Conservation (phyloP, 306 rosid genomes). For the Nissolia schottii region DNA sequence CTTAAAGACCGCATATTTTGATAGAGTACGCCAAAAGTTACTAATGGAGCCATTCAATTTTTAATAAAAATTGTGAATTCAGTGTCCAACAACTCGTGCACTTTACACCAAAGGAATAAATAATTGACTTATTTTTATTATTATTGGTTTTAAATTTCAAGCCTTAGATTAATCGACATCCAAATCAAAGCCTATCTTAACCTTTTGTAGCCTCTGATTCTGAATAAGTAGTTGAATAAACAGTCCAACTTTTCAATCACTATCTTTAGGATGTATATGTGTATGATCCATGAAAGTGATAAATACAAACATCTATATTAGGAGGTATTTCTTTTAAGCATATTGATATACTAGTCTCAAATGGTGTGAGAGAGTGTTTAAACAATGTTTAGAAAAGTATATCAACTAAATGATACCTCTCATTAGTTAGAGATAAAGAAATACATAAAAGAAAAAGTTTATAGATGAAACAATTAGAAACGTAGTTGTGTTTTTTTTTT, state of each 20-base stretch:
- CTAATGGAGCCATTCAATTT: neutral
- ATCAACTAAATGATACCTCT: too few relatives aligned
- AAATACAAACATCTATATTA: too few relatives aligned
- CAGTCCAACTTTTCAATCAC: neutral
- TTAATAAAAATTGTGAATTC: neutral
- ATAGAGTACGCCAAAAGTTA: slow-evolving; percentile 21
- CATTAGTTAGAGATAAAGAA: too few relatives aligned
- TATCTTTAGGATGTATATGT: too few relatives aligned
- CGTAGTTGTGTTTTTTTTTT: too few relatives aligned
- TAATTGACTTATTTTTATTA: neutral
- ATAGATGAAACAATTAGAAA: too few relatives aligned
- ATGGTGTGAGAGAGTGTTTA: too few relatives aligned
- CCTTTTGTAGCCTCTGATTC: neutral
- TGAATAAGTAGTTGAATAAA: neutral
- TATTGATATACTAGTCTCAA: too few relatives aligned
- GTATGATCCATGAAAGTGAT: too few relatives aligned
- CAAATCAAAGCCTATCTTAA: neutral
- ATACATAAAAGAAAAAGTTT: too few relatives aligned
- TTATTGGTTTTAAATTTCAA: neutral
- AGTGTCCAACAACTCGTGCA: neutral
- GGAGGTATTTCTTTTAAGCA: too few relatives aligned
- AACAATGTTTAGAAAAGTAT: too few relatives aligned
- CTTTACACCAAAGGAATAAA: slow-evolving; percentile 16
- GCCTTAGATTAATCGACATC: neutral
- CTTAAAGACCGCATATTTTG: neutral